Conservation (phyloP, 2,329 filamentous ascomycete genomes). For the Thelonectria discophora region DNA sequence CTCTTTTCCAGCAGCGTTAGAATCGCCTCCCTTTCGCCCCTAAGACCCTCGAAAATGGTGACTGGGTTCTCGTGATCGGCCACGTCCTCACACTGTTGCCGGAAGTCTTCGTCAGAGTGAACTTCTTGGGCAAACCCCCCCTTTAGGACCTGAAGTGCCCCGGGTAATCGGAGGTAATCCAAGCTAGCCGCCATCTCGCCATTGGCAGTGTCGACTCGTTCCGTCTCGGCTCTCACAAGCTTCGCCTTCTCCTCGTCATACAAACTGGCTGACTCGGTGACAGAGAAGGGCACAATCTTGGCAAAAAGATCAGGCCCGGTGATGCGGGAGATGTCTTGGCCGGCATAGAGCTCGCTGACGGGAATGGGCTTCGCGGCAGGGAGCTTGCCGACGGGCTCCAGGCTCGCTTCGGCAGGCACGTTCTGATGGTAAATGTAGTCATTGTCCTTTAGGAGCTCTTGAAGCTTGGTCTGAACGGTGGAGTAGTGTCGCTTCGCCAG, state of each 20-base stretch:
- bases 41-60: constrained; percentile 80
- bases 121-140: constrained; percentile 92
- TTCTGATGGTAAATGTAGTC: constrained; percentile 98
- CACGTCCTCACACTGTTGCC: constrained; percentile 92
- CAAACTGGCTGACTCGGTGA: constrained; percentile 94
- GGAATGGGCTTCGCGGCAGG: constrained; percentile 97
- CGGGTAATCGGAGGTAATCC: constrained; percentile 90
- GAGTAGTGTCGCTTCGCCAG: constrained; percentile 84
- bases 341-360: constrained; percentile 94
- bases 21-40: constrained; percentile 80
- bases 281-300: constrained; percentile 93
- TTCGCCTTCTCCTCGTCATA: constrained; percentile 99
- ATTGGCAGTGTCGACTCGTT: constrained; percentile 91
- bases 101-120: constrained; percentile 88
- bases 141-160: constrained; percentile 89
- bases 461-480: constrained; percentile 82
- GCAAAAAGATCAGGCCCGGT: constrained; percentile 97
- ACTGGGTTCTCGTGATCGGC: constrained; percentile 84
- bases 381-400: constrained; percentile 85
- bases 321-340: constrained; percentile 95
- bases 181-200: constrained; percentile 95
- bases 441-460: constrained; percentile 86
- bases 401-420: constrained; percentile 83
- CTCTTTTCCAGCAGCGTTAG: constrained; percentile 78
- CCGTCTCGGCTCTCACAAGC: constrained; percentile 89